Evolutionary conservation across 78 protist species (phyloP).

Genomic region (Goniomonas avonlea): DNA sequence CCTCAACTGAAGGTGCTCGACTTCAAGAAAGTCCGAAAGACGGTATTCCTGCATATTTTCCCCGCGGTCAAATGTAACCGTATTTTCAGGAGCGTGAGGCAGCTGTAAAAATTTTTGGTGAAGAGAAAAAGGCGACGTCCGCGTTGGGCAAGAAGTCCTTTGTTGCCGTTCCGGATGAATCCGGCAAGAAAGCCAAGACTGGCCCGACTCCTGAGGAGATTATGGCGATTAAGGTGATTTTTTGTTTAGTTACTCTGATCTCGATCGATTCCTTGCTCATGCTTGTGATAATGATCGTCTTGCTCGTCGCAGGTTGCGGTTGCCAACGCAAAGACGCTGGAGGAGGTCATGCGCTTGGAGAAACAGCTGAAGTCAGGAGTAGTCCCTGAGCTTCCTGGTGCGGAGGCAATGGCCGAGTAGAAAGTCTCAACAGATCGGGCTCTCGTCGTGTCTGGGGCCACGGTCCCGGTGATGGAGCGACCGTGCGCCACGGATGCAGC

Average conservation of each 20-base stretch:
- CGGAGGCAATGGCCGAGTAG: too few species aligned
- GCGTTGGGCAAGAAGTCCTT: background rate
- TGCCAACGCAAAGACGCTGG: background rate
- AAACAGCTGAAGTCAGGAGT: background rate
- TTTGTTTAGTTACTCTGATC: background rate
- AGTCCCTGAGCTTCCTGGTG: too few species aligned
- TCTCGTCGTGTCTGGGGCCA: too few species aligned
- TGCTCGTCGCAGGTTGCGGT: background rate
- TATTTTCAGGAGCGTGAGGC: background rate
- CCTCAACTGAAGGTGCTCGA: slow-evolving; percentile 67
- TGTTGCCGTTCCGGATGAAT: background rate
- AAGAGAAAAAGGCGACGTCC: background rate
- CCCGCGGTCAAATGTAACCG: background rate
- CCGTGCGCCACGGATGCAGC: too few species aligned
- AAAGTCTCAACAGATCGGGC: too few species aligned
- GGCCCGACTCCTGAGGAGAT: background rate
- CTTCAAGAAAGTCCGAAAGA: slow-evolving; percentile 45
- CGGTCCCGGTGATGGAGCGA: too few species aligned
- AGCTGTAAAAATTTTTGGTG: background rate
- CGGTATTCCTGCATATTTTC: background rate
- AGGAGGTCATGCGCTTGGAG: background rate
- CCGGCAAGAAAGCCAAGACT: background rate
- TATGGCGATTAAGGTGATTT: background rate
- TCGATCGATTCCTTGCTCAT: background rate
- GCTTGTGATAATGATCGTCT: too few species aligned